Base-by-base conservation (phyloP, 768 basidiomycete species). In the Russula sp. region DNA sequence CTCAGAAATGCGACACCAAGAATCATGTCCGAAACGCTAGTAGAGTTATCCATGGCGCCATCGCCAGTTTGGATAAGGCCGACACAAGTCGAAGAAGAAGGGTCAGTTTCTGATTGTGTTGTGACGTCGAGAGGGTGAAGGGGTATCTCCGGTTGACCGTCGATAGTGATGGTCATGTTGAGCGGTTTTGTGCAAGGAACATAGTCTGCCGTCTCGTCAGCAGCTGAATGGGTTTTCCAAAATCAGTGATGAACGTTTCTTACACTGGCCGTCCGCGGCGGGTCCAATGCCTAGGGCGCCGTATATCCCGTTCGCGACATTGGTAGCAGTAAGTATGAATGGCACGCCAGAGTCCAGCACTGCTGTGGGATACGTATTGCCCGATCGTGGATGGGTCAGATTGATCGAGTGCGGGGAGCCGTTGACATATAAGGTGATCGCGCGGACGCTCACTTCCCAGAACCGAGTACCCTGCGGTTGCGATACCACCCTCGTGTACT, bases 121-220 rank as follows among this genome's bases (percentile, higher is more conserved):
- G 87, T 84, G 8, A 92, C 75, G 69, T 92, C 88, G 56, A 92
- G 83, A 0, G 89, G 90, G 66, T 92, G 90, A 2, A 91, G 67
- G 0, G 87, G 72, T 29, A 88, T 77, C 47, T 79, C 79, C 0
- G 75, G 69, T 50, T 82, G 82, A 65, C 76, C 74, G 69, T 85
- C 82, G 43, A 91, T 73, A 2, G 83, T 83, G 61, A 92, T 77
- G 5, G 84, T 83, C 60, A 91, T 75, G 70, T 91, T 91, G 36
- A 92, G 77, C 0, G 88, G 86, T 0, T 79, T 83, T 3, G 73
- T 76, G 69, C 90, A 92, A 0, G 86, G 85, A 18, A 91, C 78
- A 68, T 88, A 92, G 70, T 88, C 90, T 91, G 64, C 2, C 25
- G 8, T 20, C 45, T 22, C 5, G 57, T 45, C 34, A 60, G 69